Percentiles rank a stretch among this genome's conserved stretches.
These are phyloP conservation scores for Citrus reticulata DNA, from an alignment of 345 rosid species.

Conservation along the genomic window DNA sequence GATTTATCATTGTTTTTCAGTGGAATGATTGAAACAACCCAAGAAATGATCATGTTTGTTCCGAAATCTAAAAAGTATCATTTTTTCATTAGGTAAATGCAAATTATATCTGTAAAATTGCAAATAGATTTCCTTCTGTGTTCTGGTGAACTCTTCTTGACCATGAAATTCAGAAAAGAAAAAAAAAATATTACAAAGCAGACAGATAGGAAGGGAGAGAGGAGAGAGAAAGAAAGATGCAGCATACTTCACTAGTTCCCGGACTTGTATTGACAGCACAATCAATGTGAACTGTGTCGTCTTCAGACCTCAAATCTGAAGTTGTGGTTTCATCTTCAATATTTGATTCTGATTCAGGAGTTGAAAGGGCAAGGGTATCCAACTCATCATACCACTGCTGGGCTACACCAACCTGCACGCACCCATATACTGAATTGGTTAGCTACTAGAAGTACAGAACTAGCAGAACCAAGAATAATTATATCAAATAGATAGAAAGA, in stretches of 20 bases:
- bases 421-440: slow-evolving; percentile 11
- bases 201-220: background rate
- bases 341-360: slow-evolving; percentile 36
- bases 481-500: background rate
- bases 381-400: slow-evolving; percentile 93
- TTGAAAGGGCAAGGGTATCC: slow-evolving; percentile 70
- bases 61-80: background rate
- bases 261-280: slow-evolving; percentile 74
- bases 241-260: slow-evolving; percentile 80
- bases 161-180: background rate
- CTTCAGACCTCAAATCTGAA: slow-evolving; percentile 28
- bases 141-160: background rate
- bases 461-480: background rate
- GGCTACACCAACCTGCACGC: slow-evolving; percentile 71
- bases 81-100: background rate
- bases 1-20: background rate
- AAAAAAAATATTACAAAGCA: background rate
- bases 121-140: background rate
- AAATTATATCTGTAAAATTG: background rate
- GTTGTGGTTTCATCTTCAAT: slow-evolving; percentile 37
- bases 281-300: slow-evolving; percentile 45
- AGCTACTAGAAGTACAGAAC: slow-evolving; percentile 7
- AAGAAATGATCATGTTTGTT: background rate
- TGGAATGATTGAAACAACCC: background rate
- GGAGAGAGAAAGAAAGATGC: slow-evolving; percentile 4